These are phyloP conservation scores for Capronia coronata DNA, from an alignment of 2,329 filamentous ascomycete genomes.

Conservation along the genomic window DNA sequence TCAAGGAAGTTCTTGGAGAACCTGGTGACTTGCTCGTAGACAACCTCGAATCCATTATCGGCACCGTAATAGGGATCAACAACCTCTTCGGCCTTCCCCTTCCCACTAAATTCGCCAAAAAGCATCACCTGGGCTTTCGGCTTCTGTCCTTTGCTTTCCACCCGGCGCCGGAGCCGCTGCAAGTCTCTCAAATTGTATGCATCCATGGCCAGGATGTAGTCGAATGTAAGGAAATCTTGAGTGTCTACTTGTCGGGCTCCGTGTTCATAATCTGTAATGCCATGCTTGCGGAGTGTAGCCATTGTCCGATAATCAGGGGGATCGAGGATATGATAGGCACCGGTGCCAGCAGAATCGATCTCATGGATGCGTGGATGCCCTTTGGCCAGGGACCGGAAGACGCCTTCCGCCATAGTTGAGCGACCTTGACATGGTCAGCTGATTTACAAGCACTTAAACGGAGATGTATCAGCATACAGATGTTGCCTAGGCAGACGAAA, in stretches of 20 bases:
- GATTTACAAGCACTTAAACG: background rate
- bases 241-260: constrained; percentile 64
- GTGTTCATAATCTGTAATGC: constrained; percentile 71
- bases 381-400: constrained; percentile 63
- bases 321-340: constrained; percentile 73
- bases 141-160: constrained; percentile 35
- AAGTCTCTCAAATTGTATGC: constrained; percentile 64
- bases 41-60: constrained; percentile 67
- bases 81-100: constrained; percentile 58
- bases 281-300: constrained; percentile 65
- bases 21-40: constrained; percentile 74
- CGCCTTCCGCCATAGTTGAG: constrained; percentile 92
- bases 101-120: constrained; percentile 74
- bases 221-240: constrained; percentile 74
- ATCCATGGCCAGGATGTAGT: constrained; percentile 96
- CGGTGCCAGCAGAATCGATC: constrained; percentile 87
- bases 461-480: constrained; percentile 51
- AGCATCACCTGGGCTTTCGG: constrained; percentile 58
- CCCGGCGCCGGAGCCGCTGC: constrained; percentile 39
- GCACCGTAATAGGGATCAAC: constrained; percentile 92
- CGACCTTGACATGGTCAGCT: constrained; percentile 41
- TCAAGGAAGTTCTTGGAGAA: constrained; percentile 72
- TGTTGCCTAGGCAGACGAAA: constrained; percentile 96
- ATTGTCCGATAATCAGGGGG: constrained; percentile 77
- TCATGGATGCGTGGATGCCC: constrained; percentile 53